A percentile compares a stretch with the other conserved stretches of the same genome.
Evolutionary conservation across 805 yeast species (phyloP).

Genomic region (Komagataella pastoris): DNA sequence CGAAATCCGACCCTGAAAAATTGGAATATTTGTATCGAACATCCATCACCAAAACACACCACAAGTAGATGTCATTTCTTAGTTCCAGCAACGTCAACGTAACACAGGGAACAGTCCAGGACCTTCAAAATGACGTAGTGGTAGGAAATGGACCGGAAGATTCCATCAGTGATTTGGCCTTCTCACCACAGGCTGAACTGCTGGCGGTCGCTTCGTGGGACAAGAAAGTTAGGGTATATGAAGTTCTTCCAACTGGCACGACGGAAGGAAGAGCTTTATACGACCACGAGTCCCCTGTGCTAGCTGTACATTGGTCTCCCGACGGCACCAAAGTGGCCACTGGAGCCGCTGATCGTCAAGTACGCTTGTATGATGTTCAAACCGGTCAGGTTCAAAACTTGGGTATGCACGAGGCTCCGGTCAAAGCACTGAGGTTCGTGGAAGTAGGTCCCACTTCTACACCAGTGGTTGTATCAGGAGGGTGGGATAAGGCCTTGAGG

Average conservation of each 20-base stretch:
- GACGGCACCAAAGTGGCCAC: conserved; percentile 84
- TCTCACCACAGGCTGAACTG: conserved; percentile 77
- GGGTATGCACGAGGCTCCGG: conserved; percentile 79
- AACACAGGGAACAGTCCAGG: conserved; percentile 39
- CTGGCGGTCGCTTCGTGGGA: conserved; percentile 89
- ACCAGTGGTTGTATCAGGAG: conserved; percentile 77
- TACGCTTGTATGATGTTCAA: conserved; percentile 69
- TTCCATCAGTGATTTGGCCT: conserved; percentile 69
- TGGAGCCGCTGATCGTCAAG: conserved; percentile 88
- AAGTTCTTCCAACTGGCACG: conserved; percentile 59
- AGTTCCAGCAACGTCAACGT: conserved; percentile 8
- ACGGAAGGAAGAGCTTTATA: conserved; percentile 82
- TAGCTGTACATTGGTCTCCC: conserved; percentile 66
- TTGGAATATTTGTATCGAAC: background rate
- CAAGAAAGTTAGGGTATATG: conserved; percentile 86
- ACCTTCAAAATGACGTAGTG: conserved; percentile 55
- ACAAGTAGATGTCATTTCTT: background rate
- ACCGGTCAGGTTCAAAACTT: conserved; percentile 74
- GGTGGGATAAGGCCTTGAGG: conserved; percentile 91
- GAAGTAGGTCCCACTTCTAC: conserved; percentile 77
- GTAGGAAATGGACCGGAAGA: conserved; percentile 85
- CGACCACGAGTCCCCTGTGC: conserved; percentile 83
- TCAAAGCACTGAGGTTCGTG: conserved; percentile 60
- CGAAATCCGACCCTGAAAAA: background rate
- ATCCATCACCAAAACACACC: background rate